phyloP scores from a whole-genome alignment of 495 filamentous ascomycete genomes.

The Penicillium verhagenii region DNA sequence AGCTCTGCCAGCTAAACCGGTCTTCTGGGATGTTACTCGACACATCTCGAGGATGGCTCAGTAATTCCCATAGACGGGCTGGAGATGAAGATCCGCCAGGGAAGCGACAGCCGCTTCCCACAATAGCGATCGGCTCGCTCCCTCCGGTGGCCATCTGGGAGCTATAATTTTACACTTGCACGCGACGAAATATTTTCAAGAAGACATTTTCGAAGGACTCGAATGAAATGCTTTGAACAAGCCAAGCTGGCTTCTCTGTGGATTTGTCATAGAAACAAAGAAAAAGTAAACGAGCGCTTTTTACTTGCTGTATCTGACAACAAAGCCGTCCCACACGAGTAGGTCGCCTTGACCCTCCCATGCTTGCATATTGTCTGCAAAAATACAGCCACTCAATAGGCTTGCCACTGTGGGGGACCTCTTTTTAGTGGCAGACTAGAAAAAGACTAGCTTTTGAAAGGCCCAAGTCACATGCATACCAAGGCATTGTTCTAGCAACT shows the following conservation, averaged over 20 bases:
- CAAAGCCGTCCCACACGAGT: not conserved
- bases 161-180: not conserved
- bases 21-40: not conserved
- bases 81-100: not conserved
- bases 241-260: not conserved
- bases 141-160: not conserved
- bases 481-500: too few species aligned
- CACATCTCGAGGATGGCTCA: not conserved
- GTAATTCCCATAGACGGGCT: not conserved
- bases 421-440: not conserved
- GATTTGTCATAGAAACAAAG: not conserved
- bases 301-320: not conserved
- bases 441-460: not conserved
- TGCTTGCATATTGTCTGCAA: not conserved
- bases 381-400: not conserved
- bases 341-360: not conserved
- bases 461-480: not conserved
- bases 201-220: not conserved
- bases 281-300: not conserved
- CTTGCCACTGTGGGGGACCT: not conserved
- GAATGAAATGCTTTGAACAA: not conserved
- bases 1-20: not conserved
- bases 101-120: slow-evolving; percentile 4
- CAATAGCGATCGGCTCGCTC: slow-evolving; percentile 2
- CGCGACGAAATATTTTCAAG: too few species aligned